phyloP scores from a whole-genome alignment of 768 basidiomycete species.

The Bullera alba region DNA sequence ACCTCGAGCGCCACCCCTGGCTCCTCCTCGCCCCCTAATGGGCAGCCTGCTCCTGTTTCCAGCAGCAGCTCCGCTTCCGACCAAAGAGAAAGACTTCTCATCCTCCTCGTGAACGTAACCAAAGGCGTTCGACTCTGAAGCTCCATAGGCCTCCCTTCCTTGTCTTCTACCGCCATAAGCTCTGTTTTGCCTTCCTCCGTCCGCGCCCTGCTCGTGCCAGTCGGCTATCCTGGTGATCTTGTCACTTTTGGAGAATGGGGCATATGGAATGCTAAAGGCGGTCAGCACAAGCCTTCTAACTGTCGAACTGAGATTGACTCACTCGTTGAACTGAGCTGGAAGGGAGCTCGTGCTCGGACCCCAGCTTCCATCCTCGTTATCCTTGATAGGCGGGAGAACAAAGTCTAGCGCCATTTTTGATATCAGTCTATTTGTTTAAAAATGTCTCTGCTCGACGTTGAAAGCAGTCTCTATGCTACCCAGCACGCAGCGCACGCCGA shows the following conservation, averaged over 20 bases:
- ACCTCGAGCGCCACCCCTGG: constrained; percentile 38
- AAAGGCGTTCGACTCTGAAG: constrained; percentile 69
- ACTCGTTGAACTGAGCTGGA: constrained; percentile 86
- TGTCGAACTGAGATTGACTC: constrained; percentile 20
- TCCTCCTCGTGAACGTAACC: constrained; percentile 98
- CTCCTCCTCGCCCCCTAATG: constrained; percentile 19
- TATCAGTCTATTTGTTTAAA: not conserved
- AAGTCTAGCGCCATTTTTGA: constrained; percentile 50
- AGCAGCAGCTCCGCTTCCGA: constrained; percentile 61
- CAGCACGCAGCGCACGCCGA: too few relatives aligned
- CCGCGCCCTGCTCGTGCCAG: constrained; percentile 63
- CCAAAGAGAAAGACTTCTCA: constrained; percentile 91
- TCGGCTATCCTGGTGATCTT: constrained; percentile 96
- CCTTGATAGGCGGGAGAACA: constrained; percentile 75
- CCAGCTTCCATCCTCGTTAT: constrained; percentile 91
- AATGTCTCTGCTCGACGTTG: too few relatives aligned
- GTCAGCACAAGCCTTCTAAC: not conserved
- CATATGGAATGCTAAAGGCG: constrained; percentile 71
- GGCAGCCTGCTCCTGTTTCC: constrained; percentile 4
- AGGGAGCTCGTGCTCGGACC: constrained; percentile 49
- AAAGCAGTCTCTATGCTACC: too few relatives aligned
- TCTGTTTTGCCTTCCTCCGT: constrained; percentile 9
- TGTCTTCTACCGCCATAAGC: constrained; percentile 11
- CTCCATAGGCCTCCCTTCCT: constrained; percentile 75
- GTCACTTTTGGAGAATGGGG: constrained; percentile 97